Percentiles rank a stretch among this genome's conserved stretches.
Conservation (phyloP, 1,284 basidiomycete species). For the Ceratobasidium theobromae region DNA sequence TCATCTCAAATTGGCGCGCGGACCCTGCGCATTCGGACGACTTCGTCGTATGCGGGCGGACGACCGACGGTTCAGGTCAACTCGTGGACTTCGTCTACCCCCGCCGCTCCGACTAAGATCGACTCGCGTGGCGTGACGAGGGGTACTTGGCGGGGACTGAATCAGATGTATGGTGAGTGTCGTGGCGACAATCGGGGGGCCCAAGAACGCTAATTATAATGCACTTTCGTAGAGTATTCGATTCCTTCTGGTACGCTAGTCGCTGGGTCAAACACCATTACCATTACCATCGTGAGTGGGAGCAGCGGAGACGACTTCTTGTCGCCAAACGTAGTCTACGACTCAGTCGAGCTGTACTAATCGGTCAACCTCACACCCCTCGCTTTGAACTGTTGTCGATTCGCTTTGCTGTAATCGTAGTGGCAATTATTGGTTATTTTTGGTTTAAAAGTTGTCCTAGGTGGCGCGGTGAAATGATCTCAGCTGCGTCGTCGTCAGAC, state of each 20-base stretch:
- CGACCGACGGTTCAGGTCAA: slow-evolving; percentile 32
- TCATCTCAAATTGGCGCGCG: slow-evolving; percentile 27
- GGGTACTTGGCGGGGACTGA: slow-evolving; percentile 23
- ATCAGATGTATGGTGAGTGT: slow-evolving; percentile 16
- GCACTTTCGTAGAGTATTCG: not conserved
- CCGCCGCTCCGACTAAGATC: slow-evolving; percentile 31
- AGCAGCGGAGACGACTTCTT: slow-evolving; percentile 26
- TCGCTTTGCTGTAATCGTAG: no score
- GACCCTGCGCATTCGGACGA: slow-evolving; percentile 26
- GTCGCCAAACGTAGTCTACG: slow-evolving; percentile 28
- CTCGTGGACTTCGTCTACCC: slow-evolving; percentile 30
- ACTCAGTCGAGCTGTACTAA: slow-evolving; percentile 29
- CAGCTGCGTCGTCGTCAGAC: no score
- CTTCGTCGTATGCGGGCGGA: slow-evolving; percentile 31
- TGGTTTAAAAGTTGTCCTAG: no score
- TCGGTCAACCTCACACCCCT: no score
- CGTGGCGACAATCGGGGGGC: not conserved
- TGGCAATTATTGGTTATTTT: no score
- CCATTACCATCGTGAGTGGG: slow-evolving; percentile 30
- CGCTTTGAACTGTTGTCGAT: no score
- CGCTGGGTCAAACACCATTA: slow-evolving; percentile 29
- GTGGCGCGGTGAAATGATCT: no score
- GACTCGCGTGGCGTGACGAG: slow-evolving; percentile 27
- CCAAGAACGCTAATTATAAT: not conserved
- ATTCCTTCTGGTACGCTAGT: slow-evolving; percentile 30